Base-by-base conservation (phyloP, 225 moss, liverwort and hornwort species). In the Physcomitrellopsis africana region DNA sequence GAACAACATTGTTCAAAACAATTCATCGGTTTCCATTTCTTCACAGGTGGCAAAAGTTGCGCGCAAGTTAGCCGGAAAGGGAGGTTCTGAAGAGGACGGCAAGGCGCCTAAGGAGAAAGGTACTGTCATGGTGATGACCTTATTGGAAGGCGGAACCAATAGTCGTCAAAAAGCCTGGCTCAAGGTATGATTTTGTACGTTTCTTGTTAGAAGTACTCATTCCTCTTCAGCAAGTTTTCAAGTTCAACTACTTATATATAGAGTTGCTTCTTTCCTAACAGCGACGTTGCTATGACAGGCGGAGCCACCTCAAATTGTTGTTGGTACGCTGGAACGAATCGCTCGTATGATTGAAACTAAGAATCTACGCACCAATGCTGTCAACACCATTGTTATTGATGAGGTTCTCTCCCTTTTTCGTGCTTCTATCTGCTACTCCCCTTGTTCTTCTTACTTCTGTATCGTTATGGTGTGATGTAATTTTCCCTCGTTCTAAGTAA, bases 131-230 rank as follows among this genome's bases (percentile, higher is more conserved):
- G 97, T 99, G 58, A 99, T 99, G 97, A 75, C 97, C 14, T 82
- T 95, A 42, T 75, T 99, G 57, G 97, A 99, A 79, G 94, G 97
- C 27, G 97, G 95, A 69, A 92, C 97, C 60, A 87, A 89, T 49
- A 90, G 84, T 82, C 97, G 97, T 18, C 97, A 99, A 68, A 99
- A 95, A 82, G 95, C 85, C 81, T 94, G 97, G 97, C 93, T 99
- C 16, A 99, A 93, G 95, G 97, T 99, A 71, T 71, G 67, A 10
- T 7, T 41, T 71, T 72, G 3, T 52, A 16, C 27, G 11, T 44
- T 22, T 63, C 20, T 73, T 70, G 10, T 18, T 15, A 7, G 15
- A 8, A 15, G 1, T 41, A 65, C n/a, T 51, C 5, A 16, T 41
- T 17, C 59, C 19, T 41, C 41, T 1, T 49, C 9, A 49, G 58